Conservation (phyloP, 192 early-diverging fungal species). For the Coemansia sp. region DNA sequence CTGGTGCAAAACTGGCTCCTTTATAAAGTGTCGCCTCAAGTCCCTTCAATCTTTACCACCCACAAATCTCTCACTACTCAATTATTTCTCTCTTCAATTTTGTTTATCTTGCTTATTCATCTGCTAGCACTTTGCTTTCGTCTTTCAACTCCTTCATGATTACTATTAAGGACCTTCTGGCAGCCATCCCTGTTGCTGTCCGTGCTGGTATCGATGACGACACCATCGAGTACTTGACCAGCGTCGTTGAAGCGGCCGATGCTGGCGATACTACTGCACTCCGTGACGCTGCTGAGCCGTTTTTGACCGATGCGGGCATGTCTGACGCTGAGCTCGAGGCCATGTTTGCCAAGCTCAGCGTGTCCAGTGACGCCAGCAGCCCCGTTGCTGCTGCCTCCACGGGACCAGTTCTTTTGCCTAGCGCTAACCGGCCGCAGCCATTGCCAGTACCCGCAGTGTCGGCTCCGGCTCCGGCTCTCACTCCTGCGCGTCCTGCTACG, state of each 20-base stretch:
- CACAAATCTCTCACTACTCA: not conserved
- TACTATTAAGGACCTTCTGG: constrained; percentile 25
- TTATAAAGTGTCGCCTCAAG: not conserved
- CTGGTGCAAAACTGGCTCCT: not conserved
- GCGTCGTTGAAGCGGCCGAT: constrained; percentile 38
- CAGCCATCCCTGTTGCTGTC: constrained; percentile 25
- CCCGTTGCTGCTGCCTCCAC: not conserved
- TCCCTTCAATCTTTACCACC: not conserved
- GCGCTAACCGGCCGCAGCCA: constrained; percentile 6
- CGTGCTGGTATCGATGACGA: constrained; percentile 52
- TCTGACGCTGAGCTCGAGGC: constrained; percentile 49
- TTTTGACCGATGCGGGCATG: constrained; percentile 64
- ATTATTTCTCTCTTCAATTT: not conserved
- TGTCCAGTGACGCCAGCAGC: not conserved
- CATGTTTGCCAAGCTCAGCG: constrained; percentile 49
- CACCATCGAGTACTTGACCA: constrained; percentile 50
- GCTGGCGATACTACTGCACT: constrained; percentile 44
- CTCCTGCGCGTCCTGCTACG: not conserved
- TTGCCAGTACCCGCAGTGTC: not conserved
- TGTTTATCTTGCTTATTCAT: not conserved
- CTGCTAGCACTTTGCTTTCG: not conserved
- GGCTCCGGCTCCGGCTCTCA: not conserved
- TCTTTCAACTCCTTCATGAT: constrained; percentile 15
- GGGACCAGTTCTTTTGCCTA: constrained; percentile 19
- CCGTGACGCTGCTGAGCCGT: constrained; percentile 64